Base-by-base conservation (phyloP, 805 yeast genomes). In the Nakazawaea ernobii region DNA sequence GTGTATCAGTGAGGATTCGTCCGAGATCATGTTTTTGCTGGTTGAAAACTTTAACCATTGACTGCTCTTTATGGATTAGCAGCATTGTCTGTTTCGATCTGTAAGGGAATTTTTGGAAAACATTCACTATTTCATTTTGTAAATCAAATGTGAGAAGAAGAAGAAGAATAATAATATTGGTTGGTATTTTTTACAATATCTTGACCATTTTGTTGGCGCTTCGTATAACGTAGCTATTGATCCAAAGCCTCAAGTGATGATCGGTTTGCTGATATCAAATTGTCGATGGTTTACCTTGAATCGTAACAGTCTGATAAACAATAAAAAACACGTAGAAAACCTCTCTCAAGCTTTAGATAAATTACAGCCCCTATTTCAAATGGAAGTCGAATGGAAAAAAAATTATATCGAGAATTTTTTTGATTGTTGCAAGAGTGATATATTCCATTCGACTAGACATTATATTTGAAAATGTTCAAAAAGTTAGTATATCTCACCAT, bases 21-120 rank as follows among this genome's bases (percentile, higher is more conserved):
- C 99, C 98, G 99, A 92, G 99, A 90, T 91, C 95, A 96, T 92
- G 98, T 94, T 88, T 92, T 92, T 92, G 99, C 99, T 92, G 96
- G 97, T 92, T 94, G 97, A 94, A 92, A 94, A 88, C 91, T 88
- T 81, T 48, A 84, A 86, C 94, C 91, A 70, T 80, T 92, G 91
- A 96, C 84, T 78, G 77, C 80, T 83, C 82, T 79, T 79, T 66
- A 65, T 66, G 65, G 66, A 59, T 65, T 54, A 58, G 52, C 61
- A 56, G 55, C 59, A 49, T 52, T 57, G 66, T 69, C 75, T 77
- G 79, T 77, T 68, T 72, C 58, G 64, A 62, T 61, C 66, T 66
- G 66, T 69, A 57, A 75, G 82, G 86, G 91, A 84, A 83, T 84
- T 84, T 84, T 83, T 84, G 90, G 88, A 80, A 61, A 39, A 20